Base-by-base conservation (phyloP, 164 flowering plant species). In the Nymphaea colorata region DNA sequence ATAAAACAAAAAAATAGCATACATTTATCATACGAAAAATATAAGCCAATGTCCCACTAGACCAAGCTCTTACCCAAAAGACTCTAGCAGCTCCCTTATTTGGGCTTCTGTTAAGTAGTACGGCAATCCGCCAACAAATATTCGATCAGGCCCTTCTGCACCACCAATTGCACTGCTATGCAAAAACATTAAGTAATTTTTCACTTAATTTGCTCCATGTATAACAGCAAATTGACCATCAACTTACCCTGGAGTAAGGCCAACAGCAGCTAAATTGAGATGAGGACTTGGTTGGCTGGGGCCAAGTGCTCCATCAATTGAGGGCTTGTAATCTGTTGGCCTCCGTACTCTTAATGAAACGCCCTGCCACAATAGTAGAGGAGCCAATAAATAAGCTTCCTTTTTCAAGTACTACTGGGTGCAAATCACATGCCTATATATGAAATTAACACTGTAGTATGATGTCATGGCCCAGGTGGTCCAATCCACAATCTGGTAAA, bases 71-170 rank as follows among this genome's bases (percentile, higher is more conserved):
- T 84, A 88, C 95, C 96, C 97, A 73, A 90, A 90, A 44, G 92
- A 81, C 71, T 87, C 89, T 17, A 90, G 78, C 70, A 90, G 77
- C 64, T 90, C 92, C 73, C 79, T 75, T 67, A 90, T 84, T 81
- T 90, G 94, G 45, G 68, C 76, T 82, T 90, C 94, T 44, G 90
- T 79, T 59, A 88, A 85, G 77, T 85, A 84, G 80, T 90, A 90
- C 16, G 97, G 97, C 61, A 90, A 76, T 43, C 97, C 97, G 71
- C 97, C 97, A 16, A 90, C 89, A 83, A 90, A 90, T 44, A 90
- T 76, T 43, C 94, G 92, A 44, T 86, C 94, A 43, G 87, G 90
- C 64, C 89, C 97, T 66, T 90, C 97, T 62, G 82, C 77, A 69
- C 86, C 94, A 79, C 84, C 84, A 73, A 66, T 72, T 63, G 81